Base-by-base conservation (phyloP, 2,329 filamentous ascomycete genomes). In the Clarireedia monteithiana region DNA sequence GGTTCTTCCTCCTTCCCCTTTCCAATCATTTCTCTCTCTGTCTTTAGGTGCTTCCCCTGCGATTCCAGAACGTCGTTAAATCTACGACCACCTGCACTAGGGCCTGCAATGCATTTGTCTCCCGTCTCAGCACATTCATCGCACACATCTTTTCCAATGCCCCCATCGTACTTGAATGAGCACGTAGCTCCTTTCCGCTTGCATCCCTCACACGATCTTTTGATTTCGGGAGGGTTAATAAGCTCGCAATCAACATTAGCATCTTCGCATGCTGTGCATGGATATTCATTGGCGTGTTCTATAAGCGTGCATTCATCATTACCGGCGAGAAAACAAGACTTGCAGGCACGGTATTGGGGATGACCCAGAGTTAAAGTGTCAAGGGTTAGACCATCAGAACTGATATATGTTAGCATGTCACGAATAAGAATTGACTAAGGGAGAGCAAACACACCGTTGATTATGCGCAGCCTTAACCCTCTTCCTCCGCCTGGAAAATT, bases 261-360 rank as follows among this genome's bases (percentile, higher is more conserved):
- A 36, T 67, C 66, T 4, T 60, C 48, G 36, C 66, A 68, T 12
- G 53, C 55, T 20, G 58, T 53, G 53, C 66, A 68, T 1, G 66
- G 66, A 40, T 62, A 67, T 6, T 53, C 48, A 10, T 58, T 38
- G 6, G 10, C 36, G n/a, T 62, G 39, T 5, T 62, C 38, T 26
- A 67, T 62, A 3, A 68, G 61, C 10, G 60, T 59, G 27, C 65
- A 68, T 20, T 58, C 55, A 27, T 68, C 61, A 27, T 63, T 56
- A 15, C 60, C 60, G 3, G 53, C 26, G 3, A 56, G 48, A 38
- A 67, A 66, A 51, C 66, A 68, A 10, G 58, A 39, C 54, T 62
- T 67, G 49, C 66, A 68, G 9, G 64, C 64, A n/a, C 59, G 54
- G 12, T 55, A 59, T 38, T 67, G 64, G 12, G 60, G 65, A 40